A percentile compares a stretch with the other conserved stretches of the same genome.
Evolutionary conservation across 2,329 filamentous ascomycete genomes (phyloP).

Genomic region (Cladosporium sp.): DNA sequence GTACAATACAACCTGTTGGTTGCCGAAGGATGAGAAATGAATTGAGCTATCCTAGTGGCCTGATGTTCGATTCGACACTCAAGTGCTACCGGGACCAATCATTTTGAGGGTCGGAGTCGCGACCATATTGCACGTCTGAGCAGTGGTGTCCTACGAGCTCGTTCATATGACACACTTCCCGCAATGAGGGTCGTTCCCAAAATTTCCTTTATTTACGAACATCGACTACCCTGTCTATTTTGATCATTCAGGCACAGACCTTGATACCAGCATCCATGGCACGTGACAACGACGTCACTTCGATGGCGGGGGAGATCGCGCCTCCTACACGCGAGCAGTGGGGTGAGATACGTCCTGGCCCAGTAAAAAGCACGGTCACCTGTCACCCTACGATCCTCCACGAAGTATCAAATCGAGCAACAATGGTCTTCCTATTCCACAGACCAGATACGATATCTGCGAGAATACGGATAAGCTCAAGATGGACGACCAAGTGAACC

Average conservation of each 20-base stretch:
- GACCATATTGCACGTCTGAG: too few relatives aligned
- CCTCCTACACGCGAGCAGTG: not conserved
- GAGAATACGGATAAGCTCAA: constrained; percentile 11
- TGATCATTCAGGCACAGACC: not conserved
- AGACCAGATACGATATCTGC: not conserved
- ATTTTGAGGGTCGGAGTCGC: too few relatives aligned
- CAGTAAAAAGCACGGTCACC: constrained; percentile 9
- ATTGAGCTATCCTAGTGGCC: too few relatives aligned
- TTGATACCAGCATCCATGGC: not conserved
- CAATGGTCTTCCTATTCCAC: not conserved
- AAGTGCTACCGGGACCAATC: too few relatives aligned
- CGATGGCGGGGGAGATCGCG: not conserved
- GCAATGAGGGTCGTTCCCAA: too few relatives aligned
- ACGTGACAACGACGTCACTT: constrained; percentile 10
- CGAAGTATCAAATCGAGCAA: not conserved
- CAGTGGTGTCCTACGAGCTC: too few relatives aligned
- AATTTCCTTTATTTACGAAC: too few relatives aligned
- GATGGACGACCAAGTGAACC: constrained; percentile 75
- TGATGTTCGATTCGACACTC: too few relatives aligned
- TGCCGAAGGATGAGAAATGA: too few relatives aligned
- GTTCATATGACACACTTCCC: too few relatives aligned
- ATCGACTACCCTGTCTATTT: too few relatives aligned
- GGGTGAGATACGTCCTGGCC: constrained; percentile 10
- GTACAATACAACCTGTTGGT: too few relatives aligned
- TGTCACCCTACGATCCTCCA: constrained; percentile 6